Conservation (phyloP, 352 stramenopile species). For the Pythium aphanidermatum region DNA sequence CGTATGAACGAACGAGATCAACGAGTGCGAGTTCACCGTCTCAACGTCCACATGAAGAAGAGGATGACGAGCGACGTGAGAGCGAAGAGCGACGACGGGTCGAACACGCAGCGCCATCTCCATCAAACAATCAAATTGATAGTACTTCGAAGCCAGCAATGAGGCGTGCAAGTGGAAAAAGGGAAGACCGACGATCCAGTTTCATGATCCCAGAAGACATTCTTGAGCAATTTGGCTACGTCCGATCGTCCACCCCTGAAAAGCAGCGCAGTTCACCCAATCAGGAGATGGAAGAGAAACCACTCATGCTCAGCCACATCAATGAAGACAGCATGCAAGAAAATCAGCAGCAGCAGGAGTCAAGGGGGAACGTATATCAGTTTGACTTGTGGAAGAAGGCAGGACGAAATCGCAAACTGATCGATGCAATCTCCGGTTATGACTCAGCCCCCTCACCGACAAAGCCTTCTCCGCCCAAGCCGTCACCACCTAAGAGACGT, state of each 20-base stretch:
- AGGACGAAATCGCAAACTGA: conserved; percentile 29
- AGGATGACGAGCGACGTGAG: conserved; percentile 1
- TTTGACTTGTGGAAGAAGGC: conserved; percentile 66
- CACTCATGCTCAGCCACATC: conserved; percentile 3
- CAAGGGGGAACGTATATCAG: conserved; percentile 27
- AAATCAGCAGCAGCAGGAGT: not conserved
- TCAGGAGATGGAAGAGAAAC: conserved; percentile 17
- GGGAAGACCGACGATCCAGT: conserved; percentile 46
- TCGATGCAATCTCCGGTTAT: conserved; percentile 37
- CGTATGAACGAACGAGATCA: too few species aligned
- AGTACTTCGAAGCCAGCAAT: conserved; percentile 10
- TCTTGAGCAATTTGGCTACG: conserved; percentile 40
- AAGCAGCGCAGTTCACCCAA: conserved; percentile 5
- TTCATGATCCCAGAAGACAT: conserved; percentile 53
- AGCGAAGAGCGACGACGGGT: not conserved
- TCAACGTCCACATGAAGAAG: conserved; percentile 3
- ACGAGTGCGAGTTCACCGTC: too few species aligned
- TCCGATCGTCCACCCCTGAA: conserved; percentile 13
- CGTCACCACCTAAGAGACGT: conserved; percentile 10
- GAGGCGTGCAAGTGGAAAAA: conserved; percentile 2
- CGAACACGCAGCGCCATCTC: not conserved
- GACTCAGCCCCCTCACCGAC: conserved; percentile 13
- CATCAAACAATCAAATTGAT: conserved; percentile 5
- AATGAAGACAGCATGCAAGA: conserved; percentile 1
- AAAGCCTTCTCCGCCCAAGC: conserved; percentile 4